These are phyloP conservation scores for Pseudohalonectria lignicola DNA, from an alignment of 2,329 filamentous ascomycete species.

Conservation along the genomic window DNA sequence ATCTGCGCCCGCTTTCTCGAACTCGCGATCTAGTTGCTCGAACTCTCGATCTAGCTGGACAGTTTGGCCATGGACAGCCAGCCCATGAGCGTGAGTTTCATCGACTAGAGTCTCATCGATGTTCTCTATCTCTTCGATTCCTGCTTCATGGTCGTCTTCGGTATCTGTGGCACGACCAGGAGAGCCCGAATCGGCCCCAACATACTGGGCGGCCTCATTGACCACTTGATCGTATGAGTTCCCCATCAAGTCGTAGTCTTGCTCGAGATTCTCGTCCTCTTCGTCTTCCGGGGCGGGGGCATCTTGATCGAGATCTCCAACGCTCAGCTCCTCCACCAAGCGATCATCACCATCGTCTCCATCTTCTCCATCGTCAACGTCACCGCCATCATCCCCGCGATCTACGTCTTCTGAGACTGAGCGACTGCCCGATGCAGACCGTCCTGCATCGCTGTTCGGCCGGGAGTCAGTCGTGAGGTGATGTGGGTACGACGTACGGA, in stretches of 20 bases:
- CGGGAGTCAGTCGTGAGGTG: neutral
- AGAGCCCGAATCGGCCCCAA: too few species aligned
- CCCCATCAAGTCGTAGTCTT: constrained; percentile 3
- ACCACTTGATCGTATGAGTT: constrained; percentile 2
- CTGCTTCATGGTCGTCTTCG: neutral
- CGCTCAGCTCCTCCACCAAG: too few species aligned
- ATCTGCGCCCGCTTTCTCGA: too few species aligned
- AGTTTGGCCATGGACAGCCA: too few species aligned
- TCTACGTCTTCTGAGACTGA: neutral
- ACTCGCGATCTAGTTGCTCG: too few species aligned
- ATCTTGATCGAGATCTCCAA: neutral
- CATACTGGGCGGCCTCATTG: neutral
- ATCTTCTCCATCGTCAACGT: neutral
- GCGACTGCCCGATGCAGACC: neutral
- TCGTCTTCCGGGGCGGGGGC: neutral
- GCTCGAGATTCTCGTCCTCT: constrained; percentile 2
- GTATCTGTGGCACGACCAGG: neutral
- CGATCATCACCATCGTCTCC: neutral
- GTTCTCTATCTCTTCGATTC: too few species aligned
- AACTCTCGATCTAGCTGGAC: too few species aligned
- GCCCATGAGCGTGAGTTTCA: too few species aligned
- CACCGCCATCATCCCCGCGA: neutral
- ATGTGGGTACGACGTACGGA: neutral
- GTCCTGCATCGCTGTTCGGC: constrained; percentile 3
- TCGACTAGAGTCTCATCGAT: too few species aligned